A percentile compares a stretch with the other conserved stretches of the same genome.
phyloP scores from a whole-genome alignment of 179 eudicot genomes.

The Patellifolia procumbens region DNA sequence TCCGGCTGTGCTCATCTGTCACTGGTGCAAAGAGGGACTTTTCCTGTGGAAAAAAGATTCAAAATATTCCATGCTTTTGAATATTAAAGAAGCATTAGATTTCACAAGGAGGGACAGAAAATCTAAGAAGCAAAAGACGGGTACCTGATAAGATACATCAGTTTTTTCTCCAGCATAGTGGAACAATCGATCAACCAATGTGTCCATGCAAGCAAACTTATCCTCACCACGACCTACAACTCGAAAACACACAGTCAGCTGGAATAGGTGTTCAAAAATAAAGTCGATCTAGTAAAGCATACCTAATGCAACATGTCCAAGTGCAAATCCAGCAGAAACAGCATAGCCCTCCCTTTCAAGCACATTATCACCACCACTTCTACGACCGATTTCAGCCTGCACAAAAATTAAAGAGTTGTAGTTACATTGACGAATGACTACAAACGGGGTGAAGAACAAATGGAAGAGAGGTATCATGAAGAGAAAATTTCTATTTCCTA shows the following conservation, averaged over 20 bases:
- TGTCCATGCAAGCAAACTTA: constrained; percentile 69
- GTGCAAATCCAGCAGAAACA: constrained; percentile 93
- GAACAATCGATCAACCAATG: constrained; percentile 78
- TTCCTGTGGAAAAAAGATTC: too few relatives aligned
- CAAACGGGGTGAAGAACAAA: too few relatives aligned
- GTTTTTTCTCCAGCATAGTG: constrained; percentile 75
- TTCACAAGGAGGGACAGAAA: not conserved
- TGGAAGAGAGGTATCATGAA: too few relatives aligned
- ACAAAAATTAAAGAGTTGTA: constrained; percentile 12
- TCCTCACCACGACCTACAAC: constrained; percentile 85
- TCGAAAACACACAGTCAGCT: constrained; percentile 29
- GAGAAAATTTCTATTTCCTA: too few relatives aligned
- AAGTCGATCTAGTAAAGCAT: constrained; percentile 28
- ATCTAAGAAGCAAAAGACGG: not conserved
- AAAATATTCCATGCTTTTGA: not conserved
- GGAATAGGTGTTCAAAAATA: not conserved
- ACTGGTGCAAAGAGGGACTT: constrained; percentile 17
- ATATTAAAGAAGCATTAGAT: not conserved
- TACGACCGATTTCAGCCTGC: constrained; percentile 93
- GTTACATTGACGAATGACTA: not conserved
- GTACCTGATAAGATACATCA: constrained; percentile 26
- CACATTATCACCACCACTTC: constrained; percentile 99
- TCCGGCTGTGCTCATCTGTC: constrained; percentile 37
- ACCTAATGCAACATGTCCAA: constrained; percentile 96
- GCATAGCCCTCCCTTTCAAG: constrained; percentile 99